Evolutionary conservation across 1,139 yeast species (phyloP).

Genomic region (Scheffersomyces insectosa): DNA sequence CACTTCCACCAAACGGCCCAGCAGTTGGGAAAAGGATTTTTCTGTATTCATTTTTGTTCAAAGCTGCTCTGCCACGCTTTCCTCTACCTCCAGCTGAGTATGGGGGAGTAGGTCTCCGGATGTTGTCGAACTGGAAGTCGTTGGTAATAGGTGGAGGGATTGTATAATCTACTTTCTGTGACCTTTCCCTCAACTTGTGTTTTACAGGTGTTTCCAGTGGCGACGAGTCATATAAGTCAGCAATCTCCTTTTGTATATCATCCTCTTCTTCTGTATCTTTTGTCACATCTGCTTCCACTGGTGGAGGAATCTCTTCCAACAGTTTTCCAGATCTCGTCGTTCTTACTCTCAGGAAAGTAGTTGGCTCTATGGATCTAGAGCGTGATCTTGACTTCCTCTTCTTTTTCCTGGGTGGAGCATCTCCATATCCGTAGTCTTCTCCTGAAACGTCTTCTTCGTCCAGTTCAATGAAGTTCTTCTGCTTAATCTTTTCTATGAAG

Average conservation of each 20-base stretch:
- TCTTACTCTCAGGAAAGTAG: constrained; percentile 13
- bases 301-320: constrained; percentile 26
- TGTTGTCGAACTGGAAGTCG: constrained; percentile 34
- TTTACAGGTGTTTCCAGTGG: constrained; percentile 51
- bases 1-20: constrained; percentile 97
- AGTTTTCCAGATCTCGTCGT: constrained; percentile 14
- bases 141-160: constrained; percentile 79
- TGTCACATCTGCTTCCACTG: constrained; percentile 16
- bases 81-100: constrained; percentile 22
- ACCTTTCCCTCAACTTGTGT: constrained; percentile 75
- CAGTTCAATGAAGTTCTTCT: constrained; percentile 38
- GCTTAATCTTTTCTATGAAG: constrained; percentile 29
- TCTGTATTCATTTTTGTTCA: constrained; percentile 45
- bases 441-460: constrained; percentile 32
- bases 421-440: constrained; percentile 27
- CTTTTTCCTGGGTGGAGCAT: constrained; percentile 14
- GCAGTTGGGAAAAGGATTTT: constrained; percentile 85
- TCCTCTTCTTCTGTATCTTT: constrained; percentile 28
- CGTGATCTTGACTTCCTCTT: constrained; percentile 24
- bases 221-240: constrained; percentile 53
- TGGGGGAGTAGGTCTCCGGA: constrained; percentile 15
- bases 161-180: constrained; percentile 72
- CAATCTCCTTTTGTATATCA: constrained; percentile 50
- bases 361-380: constrained; percentile 25
- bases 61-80: constrained; percentile 25